phyloP scores from a whole-genome alignment of 805 yeast species.

The Suhomyces sp. region DNA sequence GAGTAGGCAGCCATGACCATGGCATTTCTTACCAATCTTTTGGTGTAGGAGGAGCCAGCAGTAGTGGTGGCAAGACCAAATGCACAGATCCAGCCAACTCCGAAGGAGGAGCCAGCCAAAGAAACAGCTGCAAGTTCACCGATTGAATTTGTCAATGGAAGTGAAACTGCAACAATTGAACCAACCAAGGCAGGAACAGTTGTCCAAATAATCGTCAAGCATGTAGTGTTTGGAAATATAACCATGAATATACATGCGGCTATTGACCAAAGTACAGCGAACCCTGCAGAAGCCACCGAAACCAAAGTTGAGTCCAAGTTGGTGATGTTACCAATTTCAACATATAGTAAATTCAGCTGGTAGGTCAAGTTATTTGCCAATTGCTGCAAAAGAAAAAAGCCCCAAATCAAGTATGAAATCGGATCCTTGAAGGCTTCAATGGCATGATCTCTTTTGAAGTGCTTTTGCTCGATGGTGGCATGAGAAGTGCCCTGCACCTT shows the following conservation, averaged over 20 bases:
- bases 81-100: slow-evolving; percentile 35
- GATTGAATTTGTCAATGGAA: slow-evolving; percentile 43
- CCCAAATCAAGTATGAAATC: slow-evolving; percentile 19
- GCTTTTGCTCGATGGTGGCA: slow-evolving; percentile 38
- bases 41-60: slow-evolving; percentile 46
- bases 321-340: slow-evolving; percentile 39
- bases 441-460: slow-evolving; percentile 47
- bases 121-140: slow-evolving; percentile 44
- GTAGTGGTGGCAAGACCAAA: slow-evolving; percentile 29
- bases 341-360: slow-evolving; percentile 50
- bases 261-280: slow-evolving; percentile 38
- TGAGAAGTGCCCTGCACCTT: slow-evolving; percentile 32
- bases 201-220: slow-evolving; percentile 33
- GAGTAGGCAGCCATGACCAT: slow-evolving; percentile 45
- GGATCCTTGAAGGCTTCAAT: slow-evolving; percentile 49
- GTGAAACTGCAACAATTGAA: slow-evolving; percentile 43
- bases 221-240: slow-evolving; percentile 34
- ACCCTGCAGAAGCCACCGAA: slow-evolving; percentile 53
- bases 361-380: slow-evolving; percentile 53
- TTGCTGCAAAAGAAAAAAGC: slow-evolving; percentile 43
- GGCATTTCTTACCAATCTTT: slow-evolving; percentile 46
- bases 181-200: slow-evolving; percentile 45
- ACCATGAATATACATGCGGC: slow-evolving; percentile 33
- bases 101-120: slow-evolving; percentile 46
- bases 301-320: slow-evolving; percentile 50